Percentiles rank a stretch among this genome's conserved stretches.
These are phyloP conservation scores for Sarocladiaceae sp. DNA, from an alignment of 2,329 filamentous ascomycete species.

Conservation along the genomic window DNA sequence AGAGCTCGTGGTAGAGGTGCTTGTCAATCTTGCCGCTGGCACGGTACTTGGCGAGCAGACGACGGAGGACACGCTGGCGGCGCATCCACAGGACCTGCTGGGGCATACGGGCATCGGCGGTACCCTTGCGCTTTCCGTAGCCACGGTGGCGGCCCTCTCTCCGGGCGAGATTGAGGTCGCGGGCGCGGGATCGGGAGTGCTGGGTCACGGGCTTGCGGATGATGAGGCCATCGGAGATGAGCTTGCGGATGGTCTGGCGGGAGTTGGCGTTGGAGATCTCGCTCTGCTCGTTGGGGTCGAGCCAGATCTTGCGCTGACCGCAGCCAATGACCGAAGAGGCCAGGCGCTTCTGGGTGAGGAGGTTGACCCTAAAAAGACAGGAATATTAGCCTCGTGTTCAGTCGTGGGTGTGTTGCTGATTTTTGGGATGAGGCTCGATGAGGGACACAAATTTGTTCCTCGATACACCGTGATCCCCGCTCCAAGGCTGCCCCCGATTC, in stretches of 20 bases:
- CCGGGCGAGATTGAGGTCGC: slow-evolving; percentile 90
- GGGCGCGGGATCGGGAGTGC: slow-evolving; percentile 96
- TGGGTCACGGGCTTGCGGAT: slow-evolving; percentile 99
- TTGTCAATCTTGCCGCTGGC: slow-evolving; percentile 99
- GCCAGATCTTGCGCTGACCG: slow-evolving; percentile 99
- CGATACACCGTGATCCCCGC: slow-evolving; percentile 1
- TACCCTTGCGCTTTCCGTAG: slow-evolving; percentile 99
- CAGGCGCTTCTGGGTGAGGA: slow-evolving; percentile 99
- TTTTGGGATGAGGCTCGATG: too few relatives aligned
- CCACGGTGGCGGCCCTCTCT: slow-evolving; percentile 96
- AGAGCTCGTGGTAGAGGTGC: slow-evolving; percentile 99
- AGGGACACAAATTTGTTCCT: slow-evolving; percentile 5
- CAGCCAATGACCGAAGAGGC: slow-evolving; percentile 97
- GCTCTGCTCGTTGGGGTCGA: slow-evolving; percentile 98
- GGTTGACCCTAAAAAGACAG: slow-evolving; percentile 74
- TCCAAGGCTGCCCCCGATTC: background rate
- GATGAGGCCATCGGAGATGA: slow-evolving; percentile 99
- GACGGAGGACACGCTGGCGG: slow-evolving; percentile 97
- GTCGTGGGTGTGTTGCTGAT: too few relatives aligned
- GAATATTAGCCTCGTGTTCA: too few relatives aligned
- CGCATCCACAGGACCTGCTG: slow-evolving; percentile 99
- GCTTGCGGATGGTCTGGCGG: slow-evolving; percentile 98
- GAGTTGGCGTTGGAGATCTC: slow-evolving; percentile 99
- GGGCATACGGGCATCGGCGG: slow-evolving; percentile 98
- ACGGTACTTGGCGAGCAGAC: slow-evolving; percentile 99